Percentiles rank a stretch among this genome's conserved stretches.
phyloP scores from a whole-genome alignment of 208 protist species.

The Kentomonas sorsogonicus region DNA sequence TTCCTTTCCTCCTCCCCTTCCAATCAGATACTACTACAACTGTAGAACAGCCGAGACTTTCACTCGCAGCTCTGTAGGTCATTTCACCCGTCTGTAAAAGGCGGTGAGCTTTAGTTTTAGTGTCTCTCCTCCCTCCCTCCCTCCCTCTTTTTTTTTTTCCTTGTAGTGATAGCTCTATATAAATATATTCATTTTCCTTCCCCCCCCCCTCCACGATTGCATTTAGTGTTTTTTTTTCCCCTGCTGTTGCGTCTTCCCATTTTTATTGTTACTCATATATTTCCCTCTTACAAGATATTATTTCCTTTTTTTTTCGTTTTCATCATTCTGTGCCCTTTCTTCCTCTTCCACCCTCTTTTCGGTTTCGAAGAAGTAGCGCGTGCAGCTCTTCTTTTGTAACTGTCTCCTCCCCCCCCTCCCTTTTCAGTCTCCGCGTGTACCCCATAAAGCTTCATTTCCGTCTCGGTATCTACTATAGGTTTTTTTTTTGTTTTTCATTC shows the following conservation, averaged over 20 bases:
- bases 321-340: background rate
- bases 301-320: conserved; percentile 12
- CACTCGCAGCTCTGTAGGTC: no score
- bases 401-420: background rate
- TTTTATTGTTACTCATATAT: no score
- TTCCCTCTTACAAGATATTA: no score
- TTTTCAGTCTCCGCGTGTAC: background rate
- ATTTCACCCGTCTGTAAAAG: no score
- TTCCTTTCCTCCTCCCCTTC: no score
- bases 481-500: conserved; percentile 14
- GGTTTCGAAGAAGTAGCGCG: background rate
- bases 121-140: no score
- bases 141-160: background rate
- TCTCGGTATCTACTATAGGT: background rate
- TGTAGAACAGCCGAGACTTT: no score
- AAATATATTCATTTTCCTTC: no score
- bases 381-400: background rate
- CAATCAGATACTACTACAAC: no score
- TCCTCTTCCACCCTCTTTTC: conserved; percentile 2
- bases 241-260: no score
- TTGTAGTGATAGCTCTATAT: no score
- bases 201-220: background rate
- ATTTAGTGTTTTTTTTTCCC: background rate
- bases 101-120: no score
- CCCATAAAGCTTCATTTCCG: background rate